Evolutionary conservation across 192 early-diverging fungal genomes (phyloP).

Genomic region (Rhizoclosmatium globosum): DNA sequence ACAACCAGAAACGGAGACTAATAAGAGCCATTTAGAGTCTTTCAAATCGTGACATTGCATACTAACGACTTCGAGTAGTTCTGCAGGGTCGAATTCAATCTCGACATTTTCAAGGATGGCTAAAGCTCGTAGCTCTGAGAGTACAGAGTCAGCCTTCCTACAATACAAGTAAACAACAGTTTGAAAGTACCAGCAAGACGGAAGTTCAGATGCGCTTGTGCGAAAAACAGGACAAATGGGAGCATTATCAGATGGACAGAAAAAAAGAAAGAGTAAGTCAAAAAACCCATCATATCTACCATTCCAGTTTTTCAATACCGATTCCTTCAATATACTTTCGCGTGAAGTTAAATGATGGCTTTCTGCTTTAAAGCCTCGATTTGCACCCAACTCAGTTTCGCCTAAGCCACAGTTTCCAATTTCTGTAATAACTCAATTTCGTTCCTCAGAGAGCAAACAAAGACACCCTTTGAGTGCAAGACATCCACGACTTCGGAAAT

Average conservation of each 20-base stretch:
- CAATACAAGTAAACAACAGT: neutral
- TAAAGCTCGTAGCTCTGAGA: constrained; percentile 86
- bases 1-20: constrained; percentile 86
- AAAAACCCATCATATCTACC: too few species aligned
- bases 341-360: too few species aligned
- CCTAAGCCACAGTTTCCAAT: too few species aligned
- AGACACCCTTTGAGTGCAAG: too few species aligned
- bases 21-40: neutral
- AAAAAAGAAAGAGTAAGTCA: neutral
- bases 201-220: constrained; percentile 57
- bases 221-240: constrained; percentile 50
- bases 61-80: constrained; percentile 70
- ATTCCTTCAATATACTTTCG: too few species aligned
- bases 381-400: too few species aligned
- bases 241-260: constrained; percentile 14
- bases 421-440: too few species aligned
- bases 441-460: too few species aligned
- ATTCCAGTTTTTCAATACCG: too few species aligned
- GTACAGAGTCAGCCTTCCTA: neutral
- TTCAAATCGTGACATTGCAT: neutral
- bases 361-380: too few species aligned
- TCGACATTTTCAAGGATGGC: constrained; percentile 77
- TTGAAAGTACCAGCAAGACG: constrained; percentile 49
- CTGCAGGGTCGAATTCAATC: constrained; percentile 66
- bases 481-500: too few species aligned